These are phyloP conservation scores for Sisymbrium irio DNA, from an alignment of 345 rosid genomes.

Conservation along the genomic window DNA sequence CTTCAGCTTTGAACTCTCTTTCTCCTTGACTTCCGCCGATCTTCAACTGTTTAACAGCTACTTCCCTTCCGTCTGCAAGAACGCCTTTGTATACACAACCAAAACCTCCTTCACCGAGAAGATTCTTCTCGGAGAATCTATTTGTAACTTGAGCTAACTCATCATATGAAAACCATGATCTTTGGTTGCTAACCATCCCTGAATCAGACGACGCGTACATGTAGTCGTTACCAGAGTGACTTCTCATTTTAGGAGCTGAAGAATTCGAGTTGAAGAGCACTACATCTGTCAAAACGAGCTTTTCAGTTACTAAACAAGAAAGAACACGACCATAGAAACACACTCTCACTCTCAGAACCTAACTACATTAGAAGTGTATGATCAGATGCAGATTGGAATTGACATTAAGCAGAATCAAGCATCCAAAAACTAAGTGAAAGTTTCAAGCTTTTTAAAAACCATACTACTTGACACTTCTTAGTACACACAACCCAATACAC, in stretches of 20 bases:
- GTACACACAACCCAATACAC: not conserved
- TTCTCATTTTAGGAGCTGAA: conserved; percentile 46
- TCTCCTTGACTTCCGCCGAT: conserved; percentile 98
- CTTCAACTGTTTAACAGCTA: conserved; percentile 94
- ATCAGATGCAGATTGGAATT: not conserved
- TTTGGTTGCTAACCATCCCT: conserved; percentile 67
- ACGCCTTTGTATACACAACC: conserved; percentile 95
- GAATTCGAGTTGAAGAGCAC: conserved; percentile 57
- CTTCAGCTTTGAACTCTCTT: conserved; percentile 95
- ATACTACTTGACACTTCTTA: too few relatives aligned
- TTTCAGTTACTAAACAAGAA: conserved; percentile 3
- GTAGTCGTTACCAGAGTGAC: conserved; percentile 53
- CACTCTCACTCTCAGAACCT: not conserved
- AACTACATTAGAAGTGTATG: not conserved
- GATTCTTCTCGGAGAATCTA: conserved; percentile 70
- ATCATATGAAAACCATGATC: conserved; percentile 84
- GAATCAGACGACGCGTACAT: conserved; percentile 64
- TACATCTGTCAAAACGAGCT: conserved; percentile 46
- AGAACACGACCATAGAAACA: not conserved
- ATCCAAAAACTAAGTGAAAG: not conserved
- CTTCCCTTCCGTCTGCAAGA: conserved; percentile 73
- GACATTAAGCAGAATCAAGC: not conserved
- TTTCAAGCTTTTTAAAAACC: not conserved
- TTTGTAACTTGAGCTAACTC: conserved; percentile 73
- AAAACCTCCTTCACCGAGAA: conserved; percentile 97